Evolutionary conservation across 768 basidiomycete species (phyloP).

Genomic region (Kwoniella mangroviensis): DNA sequence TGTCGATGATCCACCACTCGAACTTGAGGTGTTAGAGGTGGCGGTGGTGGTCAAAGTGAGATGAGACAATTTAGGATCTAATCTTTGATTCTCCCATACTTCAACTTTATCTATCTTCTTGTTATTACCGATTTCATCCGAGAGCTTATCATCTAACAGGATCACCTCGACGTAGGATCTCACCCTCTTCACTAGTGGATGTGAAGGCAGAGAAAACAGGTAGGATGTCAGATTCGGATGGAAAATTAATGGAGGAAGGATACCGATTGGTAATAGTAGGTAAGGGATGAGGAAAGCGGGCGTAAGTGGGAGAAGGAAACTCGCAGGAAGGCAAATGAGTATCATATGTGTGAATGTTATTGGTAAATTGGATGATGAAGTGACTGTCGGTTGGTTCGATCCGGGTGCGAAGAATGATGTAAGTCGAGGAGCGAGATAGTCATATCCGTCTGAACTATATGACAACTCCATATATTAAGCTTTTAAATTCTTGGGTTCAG

Average conservation of each 20-base stretch:
- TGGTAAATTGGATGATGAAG: conserved; percentile 42
- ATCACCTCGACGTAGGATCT: conserved; percentile 34
- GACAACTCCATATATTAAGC: too few relatives aligned
- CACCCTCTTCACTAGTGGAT: conserved; percentile 19
- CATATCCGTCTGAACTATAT: conserved; percentile 47
- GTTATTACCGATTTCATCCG: conserved; percentile 43
- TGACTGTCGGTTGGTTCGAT: neutral
- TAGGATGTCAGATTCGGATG: conserved; percentile 50
- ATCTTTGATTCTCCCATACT: conserved; percentile 57
- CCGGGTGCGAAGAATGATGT: conserved; percentile 19
- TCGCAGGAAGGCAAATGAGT: conserved; percentile 48
- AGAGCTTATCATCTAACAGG: conserved; percentile 46
- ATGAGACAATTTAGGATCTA: conserved; percentile 43
- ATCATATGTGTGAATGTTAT: conserved; percentile 52
- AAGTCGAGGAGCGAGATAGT: conserved; percentile 35
- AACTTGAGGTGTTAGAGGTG: neutral
- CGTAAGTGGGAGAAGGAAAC: conserved; percentile 50
- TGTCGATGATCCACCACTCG: neutral
- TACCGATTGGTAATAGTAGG: conserved; percentile 51
- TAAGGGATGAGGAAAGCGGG: conserved; percentile 44
- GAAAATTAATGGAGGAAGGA: conserved; percentile 48
- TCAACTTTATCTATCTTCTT: conserved; percentile 43
- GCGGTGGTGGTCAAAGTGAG: neutral
- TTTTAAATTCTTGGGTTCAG: too few relatives aligned
- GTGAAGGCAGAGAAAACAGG: conserved; percentile 26